Percentiles rank a stretch among this genome's conserved stretches.
Evolutionary conservation across 495 filamentous ascomycete species (phyloP).

Genomic region (Friedmanniomyces endolithicus): DNA sequence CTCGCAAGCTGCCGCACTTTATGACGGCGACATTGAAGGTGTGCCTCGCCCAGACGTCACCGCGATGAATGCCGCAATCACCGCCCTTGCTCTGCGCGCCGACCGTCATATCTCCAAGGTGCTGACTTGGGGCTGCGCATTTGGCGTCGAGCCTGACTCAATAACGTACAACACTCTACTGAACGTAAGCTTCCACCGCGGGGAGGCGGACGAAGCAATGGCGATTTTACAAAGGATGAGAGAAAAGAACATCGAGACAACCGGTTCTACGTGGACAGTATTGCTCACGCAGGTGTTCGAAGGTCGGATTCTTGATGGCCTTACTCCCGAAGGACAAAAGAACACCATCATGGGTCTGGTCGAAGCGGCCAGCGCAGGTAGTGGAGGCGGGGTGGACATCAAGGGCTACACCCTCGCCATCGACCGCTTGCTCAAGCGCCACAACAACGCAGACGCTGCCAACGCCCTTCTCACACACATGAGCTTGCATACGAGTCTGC

Average conservation of each 20-base stretch:
- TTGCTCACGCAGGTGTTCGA: slow-evolving; percentile 40
- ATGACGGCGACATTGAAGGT: slow-evolving; percentile 25
- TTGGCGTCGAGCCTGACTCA: slow-evolving; percentile 46
- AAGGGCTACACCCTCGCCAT: slow-evolving; percentile 52
- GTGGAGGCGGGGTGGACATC: slow-evolving; percentile 33
- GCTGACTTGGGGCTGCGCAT: slow-evolving; percentile 44
- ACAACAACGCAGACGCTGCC: slow-evolving; percentile 38
- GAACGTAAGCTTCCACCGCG: slow-evolving; percentile 38
- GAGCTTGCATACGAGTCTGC: slow-evolving; percentile 33
- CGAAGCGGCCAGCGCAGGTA: slow-evolving; percentile 36
- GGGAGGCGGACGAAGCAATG: slow-evolving; percentile 28
- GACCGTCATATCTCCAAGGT: slow-evolving; percentile 36
- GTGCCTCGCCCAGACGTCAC: slow-evolving; percentile 44
- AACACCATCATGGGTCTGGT: slow-evolving; percentile 35
- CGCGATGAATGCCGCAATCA: slow-evolving; percentile 50
- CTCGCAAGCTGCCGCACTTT: slow-evolving; percentile 1
- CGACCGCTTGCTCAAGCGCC: slow-evolving; percentile 41
- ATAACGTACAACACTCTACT: slow-evolving; percentile 61
- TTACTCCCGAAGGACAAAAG: slow-evolving; percentile 29
- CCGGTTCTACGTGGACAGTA: slow-evolving; percentile 43
- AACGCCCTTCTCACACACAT: slow-evolving; percentile 50
- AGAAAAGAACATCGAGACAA: slow-evolving; percentile 32
- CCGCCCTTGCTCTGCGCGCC: slow-evolving; percentile 36
- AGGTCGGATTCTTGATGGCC: slow-evolving; percentile 18
- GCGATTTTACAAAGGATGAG: slow-evolving; percentile 40